Conservation (phyloP, 2,329 filamentous ascomycete genomes). For the Talaromyces sp. region DNA sequence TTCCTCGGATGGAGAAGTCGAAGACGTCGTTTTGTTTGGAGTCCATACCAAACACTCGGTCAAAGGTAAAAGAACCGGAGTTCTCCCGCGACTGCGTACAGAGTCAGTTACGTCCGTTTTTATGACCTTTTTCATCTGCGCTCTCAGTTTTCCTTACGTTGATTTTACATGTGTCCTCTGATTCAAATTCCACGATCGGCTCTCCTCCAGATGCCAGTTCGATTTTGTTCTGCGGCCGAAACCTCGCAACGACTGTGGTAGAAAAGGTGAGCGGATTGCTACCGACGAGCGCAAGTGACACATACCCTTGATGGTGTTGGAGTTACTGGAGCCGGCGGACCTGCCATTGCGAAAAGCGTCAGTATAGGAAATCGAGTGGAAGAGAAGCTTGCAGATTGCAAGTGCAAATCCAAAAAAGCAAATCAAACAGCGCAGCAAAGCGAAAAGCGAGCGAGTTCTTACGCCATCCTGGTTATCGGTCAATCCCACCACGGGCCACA, state of each 20-base stretch:
- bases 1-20: conserved; percentile 92
- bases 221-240: conserved; percentile 92
- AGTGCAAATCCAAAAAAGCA: background rate
- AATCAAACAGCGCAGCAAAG: background rate
- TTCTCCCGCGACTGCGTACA: conserved; percentile 68
- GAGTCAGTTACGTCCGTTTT: conserved; percentile 1
- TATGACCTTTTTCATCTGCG: background rate
- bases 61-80: conserved; percentile 86
- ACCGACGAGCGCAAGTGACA: background rate
- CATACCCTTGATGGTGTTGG: conserved; percentile 52
- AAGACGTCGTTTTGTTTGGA: conserved; percentile 91
- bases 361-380: background rate
- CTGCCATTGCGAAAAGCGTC: background rate
- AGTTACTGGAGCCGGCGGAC: conserved; percentile 14
- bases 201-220: conserved; percentile 86
- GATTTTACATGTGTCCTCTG: conserved; percentile 80
- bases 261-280: conserved; percentile 2
- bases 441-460: conserved; percentile 17
- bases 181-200: conserved; percentile 83
- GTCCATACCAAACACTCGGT: conserved; percentile 93
- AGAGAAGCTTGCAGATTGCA: background rate
- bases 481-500: conserved; percentile 6
- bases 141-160: conserved; percentile 52
- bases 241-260: conserved; percentile 79
- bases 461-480: conserved; percentile 40